A percentile compares a stretch with the other conserved stretches of the same genome.
phyloP scores from a whole-genome alignment of 352 stramenopile genomes.

The Lagenidium giganteum region DNA sequence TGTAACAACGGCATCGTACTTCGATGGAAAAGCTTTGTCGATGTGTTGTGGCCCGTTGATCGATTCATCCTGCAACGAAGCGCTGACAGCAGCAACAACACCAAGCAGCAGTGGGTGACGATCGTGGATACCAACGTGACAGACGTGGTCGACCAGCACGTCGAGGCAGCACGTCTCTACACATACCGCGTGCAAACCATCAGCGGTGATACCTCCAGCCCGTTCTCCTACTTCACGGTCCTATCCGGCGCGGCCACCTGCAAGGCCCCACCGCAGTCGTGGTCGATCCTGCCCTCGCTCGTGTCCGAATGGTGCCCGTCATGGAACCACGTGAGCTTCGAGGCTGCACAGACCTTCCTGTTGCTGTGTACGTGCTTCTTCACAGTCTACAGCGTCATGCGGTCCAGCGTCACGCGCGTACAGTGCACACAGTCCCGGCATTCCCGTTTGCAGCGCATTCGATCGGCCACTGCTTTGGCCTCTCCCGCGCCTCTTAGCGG shows the following conservation, averaged over 20 bases:
- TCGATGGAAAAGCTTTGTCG: slow-evolving; percentile 42
- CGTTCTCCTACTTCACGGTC: slow-evolving; percentile 38
- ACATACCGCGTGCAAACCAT: slow-evolving; percentile 30
- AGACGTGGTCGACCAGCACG: slow-evolving; percentile 21
- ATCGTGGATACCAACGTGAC: slow-evolving; percentile 23
- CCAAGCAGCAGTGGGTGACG: slow-evolving; percentile 23
- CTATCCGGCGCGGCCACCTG: no score
- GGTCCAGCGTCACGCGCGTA: slow-evolving; percentile 31
- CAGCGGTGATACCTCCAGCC: slow-evolving; percentile 26
- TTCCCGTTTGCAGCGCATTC: slow-evolving; percentile 35
- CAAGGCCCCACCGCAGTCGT: no score
- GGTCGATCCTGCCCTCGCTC: no score
- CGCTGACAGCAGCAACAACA: slow-evolving; percentile 15
- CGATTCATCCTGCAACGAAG: slow-evolving; percentile 32
- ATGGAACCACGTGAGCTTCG: slow-evolving; percentile 9
- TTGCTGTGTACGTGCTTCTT: slow-evolving; percentile 43
- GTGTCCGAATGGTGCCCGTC: no score
- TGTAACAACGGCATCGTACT: no score
- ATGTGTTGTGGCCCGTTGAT: slow-evolving; percentile 27
- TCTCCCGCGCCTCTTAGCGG: slow-evolving; percentile 14
- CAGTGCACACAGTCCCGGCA: slow-evolving; percentile 36
- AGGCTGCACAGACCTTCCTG: slow-evolving; percentile 24
- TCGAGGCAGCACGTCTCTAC: slow-evolving; percentile 22
- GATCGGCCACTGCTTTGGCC: slow-evolving; percentile 8
- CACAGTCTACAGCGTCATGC: slow-evolving; percentile 40